Percentiles rank a stretch among this genome's conserved stretches.
phyloP scores from a whole-genome alignment of 2,329 filamentous ascomycete genomes.

The Diaporthe sp. region DNA sequence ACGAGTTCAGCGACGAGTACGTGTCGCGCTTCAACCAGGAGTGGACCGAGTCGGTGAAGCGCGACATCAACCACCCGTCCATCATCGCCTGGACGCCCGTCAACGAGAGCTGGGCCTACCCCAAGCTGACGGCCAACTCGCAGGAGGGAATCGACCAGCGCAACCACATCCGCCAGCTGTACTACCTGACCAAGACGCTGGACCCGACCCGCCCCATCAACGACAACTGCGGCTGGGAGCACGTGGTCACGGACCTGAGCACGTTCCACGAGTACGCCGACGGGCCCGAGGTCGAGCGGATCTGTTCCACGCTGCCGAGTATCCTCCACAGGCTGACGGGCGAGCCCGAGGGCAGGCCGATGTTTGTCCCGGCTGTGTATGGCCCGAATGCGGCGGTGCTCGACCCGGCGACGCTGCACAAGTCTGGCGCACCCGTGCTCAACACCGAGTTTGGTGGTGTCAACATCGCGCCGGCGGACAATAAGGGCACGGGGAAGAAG shows the following conservation, averaged over 20 bases:
- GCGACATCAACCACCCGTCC: conserved; percentile 76
- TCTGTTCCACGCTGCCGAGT: conserved; percentile 65
- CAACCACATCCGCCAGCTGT: conserved; percentile 74
- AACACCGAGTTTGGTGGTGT: conserved; percentile 79
- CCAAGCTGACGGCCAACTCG: conserved; percentile 68
- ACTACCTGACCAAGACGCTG: conserved; percentile 73
- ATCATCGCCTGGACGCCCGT: conserved; percentile 77
- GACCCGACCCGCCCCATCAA: conserved; percentile 76
- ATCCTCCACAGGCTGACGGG: conserved; percentile 60
- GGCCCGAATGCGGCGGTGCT: conserved; percentile 42
- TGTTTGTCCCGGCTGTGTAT: conserved; percentile 66
- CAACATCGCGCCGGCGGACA: conserved; percentile 69
- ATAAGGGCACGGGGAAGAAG: conserved; percentile 48
- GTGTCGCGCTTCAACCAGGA: conserved; percentile 73
- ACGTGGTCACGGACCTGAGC: conserved; percentile 73
- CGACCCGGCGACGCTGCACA: conserved; percentile 66
- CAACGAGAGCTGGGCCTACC: conserved; percentile 76
- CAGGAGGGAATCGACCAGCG: conserved; percentile 70
- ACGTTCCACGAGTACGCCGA: conserved; percentile 80
- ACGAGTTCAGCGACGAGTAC: conserved; percentile 72
- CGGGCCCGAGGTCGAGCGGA: conserved; percentile 66
- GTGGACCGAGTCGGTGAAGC: conserved; percentile 73
- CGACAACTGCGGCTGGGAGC: conserved; percentile 81
- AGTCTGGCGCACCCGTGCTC: conserved; percentile 70
- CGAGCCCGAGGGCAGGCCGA: conserved; percentile 63